Percentiles rank a stretch among this genome's conserved stretches.
phyloP scores from a whole-genome alignment of 495 filamentous ascomycete genomes.

The Aspergillus coremiiformis region DNA sequence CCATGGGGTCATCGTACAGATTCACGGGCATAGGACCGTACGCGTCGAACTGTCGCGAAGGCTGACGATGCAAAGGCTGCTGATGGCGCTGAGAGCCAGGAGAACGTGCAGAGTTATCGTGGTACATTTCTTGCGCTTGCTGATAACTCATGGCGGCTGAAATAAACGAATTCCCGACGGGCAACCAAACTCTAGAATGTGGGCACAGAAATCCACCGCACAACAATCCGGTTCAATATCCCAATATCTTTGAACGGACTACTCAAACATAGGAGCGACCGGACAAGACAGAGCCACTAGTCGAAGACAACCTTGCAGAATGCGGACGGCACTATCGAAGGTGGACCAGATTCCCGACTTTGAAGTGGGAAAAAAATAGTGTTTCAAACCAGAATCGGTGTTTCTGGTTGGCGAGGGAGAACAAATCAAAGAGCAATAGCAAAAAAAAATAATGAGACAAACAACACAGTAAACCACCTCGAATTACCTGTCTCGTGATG shows the following conservation, averaged over 20 bases:
- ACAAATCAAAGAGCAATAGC: slow-evolving; percentile 12
- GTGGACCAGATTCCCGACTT: slow-evolving; percentile 16
- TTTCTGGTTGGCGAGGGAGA: slow-evolving; percentile 4
- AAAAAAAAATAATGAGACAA: slow-evolving; percentile 8
- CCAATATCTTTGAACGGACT: slow-evolving; percentile 16
- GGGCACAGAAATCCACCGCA: slow-evolving; percentile 37
- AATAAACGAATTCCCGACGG: slow-evolving; percentile 21
- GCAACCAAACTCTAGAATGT: slow-evolving; percentile 34
- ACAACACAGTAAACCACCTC: slow-evolving; percentile 16
- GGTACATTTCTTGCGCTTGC: slow-evolving; percentile 56
- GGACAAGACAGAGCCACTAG: slow-evolving; percentile 12
- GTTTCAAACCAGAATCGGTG: slow-evolving; percentile 15
- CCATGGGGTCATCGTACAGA: slow-evolving; percentile 58
- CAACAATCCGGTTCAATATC: slow-evolving; percentile 33
- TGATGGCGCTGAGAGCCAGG: slow-evolving; percentile 56
- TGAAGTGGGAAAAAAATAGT: slow-evolving; percentile 14
- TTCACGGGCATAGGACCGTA: slow-evolving; percentile 55
- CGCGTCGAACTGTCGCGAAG: slow-evolving; percentile 62
- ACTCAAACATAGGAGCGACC: slow-evolving; percentile 34
- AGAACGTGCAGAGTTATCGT: slow-evolving; percentile 53
- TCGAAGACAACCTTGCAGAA: slow-evolving; percentile 9
- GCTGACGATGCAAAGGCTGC: slow-evolving; percentile 58
- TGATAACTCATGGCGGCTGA: slow-evolving; percentile 47
- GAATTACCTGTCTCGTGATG: slow-evolving; percentile 20
- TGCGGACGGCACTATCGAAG: slow-evolving; percentile 4